Evolutionary conservation across 176 grass and related monocot species (phyloP).

Genomic region (Musa schizocarpa): DNA sequence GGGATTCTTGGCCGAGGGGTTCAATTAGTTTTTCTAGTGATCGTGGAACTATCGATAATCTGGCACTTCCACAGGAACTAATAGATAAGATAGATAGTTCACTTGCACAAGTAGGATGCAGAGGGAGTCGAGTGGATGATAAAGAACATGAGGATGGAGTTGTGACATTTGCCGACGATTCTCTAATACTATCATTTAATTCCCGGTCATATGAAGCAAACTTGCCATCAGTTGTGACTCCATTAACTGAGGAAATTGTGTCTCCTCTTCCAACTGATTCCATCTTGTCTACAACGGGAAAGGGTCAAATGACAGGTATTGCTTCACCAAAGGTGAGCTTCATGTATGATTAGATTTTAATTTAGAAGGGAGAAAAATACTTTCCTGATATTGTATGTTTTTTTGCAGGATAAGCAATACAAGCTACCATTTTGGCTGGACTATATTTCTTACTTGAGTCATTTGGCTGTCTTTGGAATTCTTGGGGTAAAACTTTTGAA

Average conservation of each 20-base stretch:
- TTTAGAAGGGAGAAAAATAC: not conserved
- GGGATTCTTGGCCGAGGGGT: slow-evolving; percentile 17
- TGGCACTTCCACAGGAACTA: slow-evolving; percentile 11
- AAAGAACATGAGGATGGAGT: slow-evolving; percentile 24
- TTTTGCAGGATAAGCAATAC: slow-evolving; percentile 51
- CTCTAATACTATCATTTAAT: slow-evolving; percentile 17
- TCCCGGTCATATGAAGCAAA: not conserved
- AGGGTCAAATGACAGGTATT: not conserved
- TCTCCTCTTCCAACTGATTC: slow-evolving; percentile 21
- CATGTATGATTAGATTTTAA: not conserved
- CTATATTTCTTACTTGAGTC: slow-evolving; percentile 70
- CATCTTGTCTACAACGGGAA: slow-evolving; percentile 6
- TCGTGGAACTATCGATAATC: slow-evolving; percentile 17
- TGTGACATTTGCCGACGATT: slow-evolving; percentile 31
- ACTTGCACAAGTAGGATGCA: slow-evolving; percentile 28
- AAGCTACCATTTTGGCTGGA: slow-evolving; percentile 44
- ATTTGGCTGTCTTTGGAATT: slow-evolving; percentile 70
- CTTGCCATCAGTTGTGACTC: slow-evolving; percentile 8
- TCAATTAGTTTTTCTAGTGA: slow-evolving; percentile 57
- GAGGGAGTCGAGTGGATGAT: not conserved
- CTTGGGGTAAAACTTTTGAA: slow-evolving; percentile 55
- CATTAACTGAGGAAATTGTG: slow-evolving; percentile 8
- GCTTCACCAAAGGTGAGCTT: not conserved
- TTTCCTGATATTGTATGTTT: slow-evolving; percentile 11
- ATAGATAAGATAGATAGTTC: slow-evolving; percentile 21